Base-by-base conservation (phyloP, 148 eudicot genomes). In the Suaeda aralocaspica region DNA sequence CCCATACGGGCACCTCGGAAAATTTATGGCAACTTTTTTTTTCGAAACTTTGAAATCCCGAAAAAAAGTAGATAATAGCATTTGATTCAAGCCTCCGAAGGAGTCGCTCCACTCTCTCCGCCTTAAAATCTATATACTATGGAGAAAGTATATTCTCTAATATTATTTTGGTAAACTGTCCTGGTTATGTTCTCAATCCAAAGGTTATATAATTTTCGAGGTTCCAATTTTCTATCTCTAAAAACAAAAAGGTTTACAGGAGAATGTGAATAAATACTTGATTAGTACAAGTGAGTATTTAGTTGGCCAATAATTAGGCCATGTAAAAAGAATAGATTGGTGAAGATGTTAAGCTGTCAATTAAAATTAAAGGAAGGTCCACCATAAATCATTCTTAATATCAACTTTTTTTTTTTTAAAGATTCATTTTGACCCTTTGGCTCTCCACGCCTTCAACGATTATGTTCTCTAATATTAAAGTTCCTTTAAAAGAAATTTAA, bases 401-500 rank as follows among this genome's bases (percentile, higher is more conserved):
- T 76, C 79, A 70, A 14, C 46, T 36, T 72, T 53, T 70, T 70
- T n/a, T 22, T 28, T 45, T 65, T 66, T 56, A 28, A 21, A 60
- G 68, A 62, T 39, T 36, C 25, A 34, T 1, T 62, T 62, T 62
- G 66, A 62, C 79, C 25, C 74, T 60, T 76, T 56, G 33, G 30
- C 19, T 76, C n/a, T 70, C 55, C 74, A 64, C 74, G 60, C 74
- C 74, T 76, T 70, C 50, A 55, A 42, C 57, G 0, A 61, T 69
- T 58, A 55, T 60, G 59, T 68, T 41, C 29, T 45, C 69, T 75
- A 18, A 50, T 67, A 11, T 42, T 28, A 53, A 64, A 28, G 51
- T 36, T 3, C 42, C 61, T 28, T 53, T 51, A 28, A 64, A 28
- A 36, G 4, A 36, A 8, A 36, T 3, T 36, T 36, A 8, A 36